Percentiles rank a stretch among this genome's conserved stretches.
These are phyloP conservation scores for Magnaporthiopsis poae DNA, from an alignment of 2,329 filamentous ascomycete genomes.

Conservation along the genomic window DNA sequence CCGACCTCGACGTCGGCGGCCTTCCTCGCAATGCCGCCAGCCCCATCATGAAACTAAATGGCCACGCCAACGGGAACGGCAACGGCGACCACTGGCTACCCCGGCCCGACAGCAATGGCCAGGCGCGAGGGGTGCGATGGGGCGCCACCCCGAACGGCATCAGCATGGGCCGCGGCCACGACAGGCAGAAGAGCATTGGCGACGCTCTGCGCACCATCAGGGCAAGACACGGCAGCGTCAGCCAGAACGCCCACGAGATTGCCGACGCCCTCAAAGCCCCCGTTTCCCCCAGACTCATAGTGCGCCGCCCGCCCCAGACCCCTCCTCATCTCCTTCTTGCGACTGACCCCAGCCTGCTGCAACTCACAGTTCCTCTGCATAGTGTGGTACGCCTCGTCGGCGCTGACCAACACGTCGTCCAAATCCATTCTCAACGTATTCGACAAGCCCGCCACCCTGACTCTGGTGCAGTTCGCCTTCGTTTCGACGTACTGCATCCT, in stretches of 20 bases:
- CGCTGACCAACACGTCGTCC: slow-evolving; percentile 92
- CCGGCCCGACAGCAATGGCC: slow-evolving; percentile 36
- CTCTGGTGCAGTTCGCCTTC: slow-evolving; percentile 84
- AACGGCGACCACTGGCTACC: slow-evolving; percentile 45
- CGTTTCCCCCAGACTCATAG: slow-evolving; percentile 77
- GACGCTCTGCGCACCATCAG: slow-evolving; percentile 81
- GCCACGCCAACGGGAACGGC: slow-evolving; percentile 18
- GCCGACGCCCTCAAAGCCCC: slow-evolving; percentile 84
- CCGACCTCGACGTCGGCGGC: slow-evolving; percentile 37
- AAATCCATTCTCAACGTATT: slow-evolving; percentile 93
- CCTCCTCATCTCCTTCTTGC: slow-evolving; percentile 1
- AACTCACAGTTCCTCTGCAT: slow-evolving; percentile 63
- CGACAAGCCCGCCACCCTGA: slow-evolving; percentile 81
- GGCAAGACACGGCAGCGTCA: slow-evolving; percentile 72
- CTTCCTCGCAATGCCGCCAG: slow-evolving; percentile 9
- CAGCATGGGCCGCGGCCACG: slow-evolving; percentile 36
- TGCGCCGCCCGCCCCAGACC: slow-evolving; percentile 34
- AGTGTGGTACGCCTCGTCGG: slow-evolving; percentile 90
- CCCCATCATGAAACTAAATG: slow-evolving; percentile 20
- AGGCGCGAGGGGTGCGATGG: slow-evolving; percentile 23
- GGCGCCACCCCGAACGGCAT: slow-evolving; percentile 12
- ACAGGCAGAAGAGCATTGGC: slow-evolving; percentile 73
- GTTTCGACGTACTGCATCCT: slow-evolving; percentile 80
- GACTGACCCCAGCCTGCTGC: neutral
- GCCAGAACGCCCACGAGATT: slow-evolving; percentile 86